Base-by-base conservation (phyloP, 768 basidiomycete species). In the Cyclocybe aegerita region DNA sequence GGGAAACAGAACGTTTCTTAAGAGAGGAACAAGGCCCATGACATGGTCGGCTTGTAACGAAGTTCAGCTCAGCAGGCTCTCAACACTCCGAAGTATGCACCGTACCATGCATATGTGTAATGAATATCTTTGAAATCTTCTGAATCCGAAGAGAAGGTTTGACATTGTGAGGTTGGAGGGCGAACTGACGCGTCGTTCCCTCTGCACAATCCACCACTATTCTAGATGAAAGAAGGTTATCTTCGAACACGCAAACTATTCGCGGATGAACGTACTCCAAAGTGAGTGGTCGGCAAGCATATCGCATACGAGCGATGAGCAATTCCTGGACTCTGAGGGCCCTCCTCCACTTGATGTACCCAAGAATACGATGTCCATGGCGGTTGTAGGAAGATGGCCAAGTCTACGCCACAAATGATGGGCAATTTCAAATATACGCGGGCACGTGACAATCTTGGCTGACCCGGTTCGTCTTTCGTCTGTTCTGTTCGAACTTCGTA, bases 181-280 rank as follows among this genome's bases (percentile, higher is more conserved):
- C 67, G 55, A 91, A 84, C 61, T 92, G 89, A 23, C 86, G 74
- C 10, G 79, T 68, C 9, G 89, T 90, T 33, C 90, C 90, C 67
- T 91, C 88, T 10, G 87, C 90, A 66, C 89, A 90, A 64, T 92
- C 89, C 15, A 92, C 77, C 85, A 92, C 88, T 89, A 59, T 23
- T 47, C 54, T 52, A 43, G 52, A 50, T 45, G 35, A 49, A 44
- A 61, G 53, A 50, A 43, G 48, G 49, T 57, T 51, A 45, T 23
- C n/a, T 48, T 32, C 4, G 30, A 34, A 23, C 11, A 10, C 15
- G 31, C 17, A 32, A 23, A 39, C n/a, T 41, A 49, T 37, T 41
- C 16, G 17, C 31, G 45, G 32, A 53, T 30, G 60, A 39, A 57
- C 79, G 60, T 66, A 90, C 89, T 85, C 87, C 88, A 90, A 17